Base-by-base conservation (phyloP, 345 rosid species). In the Citrus cavaleriei region DNA sequence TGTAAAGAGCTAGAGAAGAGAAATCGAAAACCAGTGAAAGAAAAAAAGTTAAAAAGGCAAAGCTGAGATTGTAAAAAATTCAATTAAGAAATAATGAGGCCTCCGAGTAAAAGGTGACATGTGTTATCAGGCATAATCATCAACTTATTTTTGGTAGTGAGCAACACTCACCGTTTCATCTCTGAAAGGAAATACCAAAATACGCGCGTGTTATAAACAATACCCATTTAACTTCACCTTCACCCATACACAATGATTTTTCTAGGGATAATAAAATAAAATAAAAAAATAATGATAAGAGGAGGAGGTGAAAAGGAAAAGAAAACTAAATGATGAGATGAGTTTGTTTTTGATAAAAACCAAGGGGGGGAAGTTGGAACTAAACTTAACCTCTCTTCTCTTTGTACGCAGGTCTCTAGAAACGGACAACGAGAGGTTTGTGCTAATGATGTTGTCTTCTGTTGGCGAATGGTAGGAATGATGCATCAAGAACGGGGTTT, bases 381-480 rank as follows among this genome's bases (percentile, higher is more conserved):
- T 32, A 59, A 76, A 64, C 65, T 18, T 18, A 54, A 54, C 22
- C 58, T 54, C 7, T 54, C 22, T 67, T 79, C 64, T 75, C 54
- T 55, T 72, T 55, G 61, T 40, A 70, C 77, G 79, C 70, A 81
- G 66, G 80, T 68, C 70, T 78, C 81, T 81, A 80, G 86, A 82
- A 87, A 88, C 84, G 87, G 93, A 84, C 89, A 91, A 67, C 72
- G 78, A 86, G 89, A 88, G 91, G 89, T 80, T 83, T 86, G 90
- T 73, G 84, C 85, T 84, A 92, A 94, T 94, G 92, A 93, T 90
- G 93, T 58, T 90, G 97, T 92, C 95, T 87, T 85, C 92, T 88
- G 97, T 88, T 82, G 89, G 89, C 85, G 89, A 91, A 90, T 92
- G 95, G 89, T 87, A 73, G 93, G 82, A 91, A 91, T 93, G 96